Percentiles rank a stretch among this genome's conserved stretches.
These are phyloP conservation scores for Fusarium vanettenii DNA, from an alignment of 2,329 filamentous ascomycete genomes.

Conservation along the genomic window DNA sequence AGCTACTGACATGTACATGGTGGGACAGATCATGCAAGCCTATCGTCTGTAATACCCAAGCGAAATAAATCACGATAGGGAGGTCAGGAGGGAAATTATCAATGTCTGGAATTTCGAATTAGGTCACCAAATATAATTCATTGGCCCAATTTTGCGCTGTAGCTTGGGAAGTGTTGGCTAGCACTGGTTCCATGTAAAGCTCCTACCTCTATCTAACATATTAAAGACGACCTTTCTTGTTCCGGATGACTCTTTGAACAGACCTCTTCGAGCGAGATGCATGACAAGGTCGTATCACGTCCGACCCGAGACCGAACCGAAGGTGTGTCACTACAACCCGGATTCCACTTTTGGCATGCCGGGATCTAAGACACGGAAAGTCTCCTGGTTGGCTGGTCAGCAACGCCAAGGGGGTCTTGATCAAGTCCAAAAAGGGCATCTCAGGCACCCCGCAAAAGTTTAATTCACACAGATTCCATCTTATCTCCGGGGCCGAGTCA, in stretches of 20 bases:
- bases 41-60: too few species aligned
- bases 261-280: not conserved
- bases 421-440: not conserved
- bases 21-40: too few species aligned
- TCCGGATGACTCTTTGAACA: not conserved
- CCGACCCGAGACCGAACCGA: not conserved
- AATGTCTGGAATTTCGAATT: too few species aligned
- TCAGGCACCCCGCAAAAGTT: conserved; percentile 8
- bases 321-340: not conserved
- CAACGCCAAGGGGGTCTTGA: not conserved
- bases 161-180: too few species aligned
- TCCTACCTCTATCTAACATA: not conserved
- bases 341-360: conserved; percentile 8
- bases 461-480: not conserved
- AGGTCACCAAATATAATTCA: too few species aligned
- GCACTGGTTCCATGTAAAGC: not conserved
- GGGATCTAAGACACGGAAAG: not conserved
- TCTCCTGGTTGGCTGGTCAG: not conserved
- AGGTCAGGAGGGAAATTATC: too few species aligned
- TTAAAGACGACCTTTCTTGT: not conserved
- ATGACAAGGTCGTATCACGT: not conserved
- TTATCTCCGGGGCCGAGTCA: not conserved
- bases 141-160: too few species aligned
- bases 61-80: too few species aligned
- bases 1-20: too few species aligned